Percentiles rank a stretch among this genome's conserved stretches.
Conservation (phyloP, 1,139 yeast species). For the Blastobotrys petasosporus region DNA sequence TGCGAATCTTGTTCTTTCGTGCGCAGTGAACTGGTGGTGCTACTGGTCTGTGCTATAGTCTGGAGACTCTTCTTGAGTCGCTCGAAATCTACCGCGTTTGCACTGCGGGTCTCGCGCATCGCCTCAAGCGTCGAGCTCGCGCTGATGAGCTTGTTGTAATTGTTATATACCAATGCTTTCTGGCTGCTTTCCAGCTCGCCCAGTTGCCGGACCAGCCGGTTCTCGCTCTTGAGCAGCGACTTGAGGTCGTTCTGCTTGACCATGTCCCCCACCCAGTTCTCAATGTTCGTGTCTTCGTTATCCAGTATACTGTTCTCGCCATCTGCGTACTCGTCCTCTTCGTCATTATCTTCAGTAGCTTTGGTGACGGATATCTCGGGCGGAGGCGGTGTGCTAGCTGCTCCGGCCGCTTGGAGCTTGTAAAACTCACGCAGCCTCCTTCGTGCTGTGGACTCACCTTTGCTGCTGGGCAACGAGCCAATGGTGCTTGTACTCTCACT, state of each 20-base stretch:
- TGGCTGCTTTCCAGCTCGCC: conserved; percentile 38
- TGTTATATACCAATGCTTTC: conserved; percentile 41
- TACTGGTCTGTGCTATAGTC: background rate
- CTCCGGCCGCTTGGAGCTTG: conserved; percentile 27
- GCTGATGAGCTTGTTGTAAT: conserved; percentile 38
- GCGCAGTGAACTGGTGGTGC: background rate
- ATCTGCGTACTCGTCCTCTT: conserved; percentile 9
- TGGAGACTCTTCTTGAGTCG: conserved; percentile 2
- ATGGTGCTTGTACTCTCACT: conserved; percentile 9
- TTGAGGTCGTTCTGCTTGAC: conserved; percentile 25
- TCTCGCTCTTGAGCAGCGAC: conserved; percentile 30
- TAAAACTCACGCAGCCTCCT: conserved; percentile 39
- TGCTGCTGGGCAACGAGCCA: background rate
- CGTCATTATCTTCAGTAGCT: conserved; percentile 4
- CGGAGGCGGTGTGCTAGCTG: conserved; percentile 5
- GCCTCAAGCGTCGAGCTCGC: conserved; percentile 35
- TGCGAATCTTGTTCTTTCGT: conserved; percentile 7
- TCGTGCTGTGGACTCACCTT: conserved; percentile 17
- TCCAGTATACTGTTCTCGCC: conserved; percentile 12
- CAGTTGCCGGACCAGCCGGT: conserved; percentile 32
- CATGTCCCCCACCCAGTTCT: conserved; percentile 25
- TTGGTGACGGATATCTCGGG: no score
- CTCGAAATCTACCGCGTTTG: background rate
- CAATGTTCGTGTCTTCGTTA: conserved; percentile 17
- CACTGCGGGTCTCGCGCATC: conserved; percentile 7